Evolutionary conservation across 805 yeast genomes (phyloP).

Genomic region (Nakazawaea populi): DNA sequence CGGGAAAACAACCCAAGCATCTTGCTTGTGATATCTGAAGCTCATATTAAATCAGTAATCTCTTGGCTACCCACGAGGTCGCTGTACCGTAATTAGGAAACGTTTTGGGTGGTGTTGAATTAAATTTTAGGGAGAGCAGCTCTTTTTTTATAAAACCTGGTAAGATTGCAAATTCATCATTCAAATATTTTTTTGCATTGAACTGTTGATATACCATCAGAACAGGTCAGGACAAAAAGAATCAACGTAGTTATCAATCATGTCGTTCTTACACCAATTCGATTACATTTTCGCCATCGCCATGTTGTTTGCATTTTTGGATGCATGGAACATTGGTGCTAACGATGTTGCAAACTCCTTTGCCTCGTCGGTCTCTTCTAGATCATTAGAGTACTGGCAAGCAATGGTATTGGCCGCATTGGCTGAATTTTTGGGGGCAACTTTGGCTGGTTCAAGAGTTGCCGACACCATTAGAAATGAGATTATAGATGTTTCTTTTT

Average conservation of each 20-base stretch:
- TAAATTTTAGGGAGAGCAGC: no score
- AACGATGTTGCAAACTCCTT: slow-evolving; percentile 80
- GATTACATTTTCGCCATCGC: slow-evolving; percentile 68
- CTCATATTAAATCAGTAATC: no score
- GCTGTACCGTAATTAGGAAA: not conserved
- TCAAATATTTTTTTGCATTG: no score
- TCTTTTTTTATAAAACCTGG: not conserved
- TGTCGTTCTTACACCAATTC: slow-evolving; percentile 43
- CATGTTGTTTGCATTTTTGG: slow-evolving; percentile 66
- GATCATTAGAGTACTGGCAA: slow-evolving; percentile 66
- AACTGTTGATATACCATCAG: no score
- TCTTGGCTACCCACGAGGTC: slow-evolving; percentile 3
- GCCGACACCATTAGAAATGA: slow-evolving; percentile 66
- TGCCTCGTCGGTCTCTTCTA: slow-evolving; percentile 67
- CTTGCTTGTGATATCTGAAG: no score
- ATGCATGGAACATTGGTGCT: slow-evolving; percentile 78
- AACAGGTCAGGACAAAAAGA: no score
- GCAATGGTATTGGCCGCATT: slow-evolving; percentile 68
- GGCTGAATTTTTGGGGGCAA: slow-evolving; percentile 73
- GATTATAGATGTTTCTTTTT: slow-evolving; percentile 48
- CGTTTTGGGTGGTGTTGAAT: no score
- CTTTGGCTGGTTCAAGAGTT: slow-evolving; percentile 67
- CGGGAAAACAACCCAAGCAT: no score
- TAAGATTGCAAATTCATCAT: no score
- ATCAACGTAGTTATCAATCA: not conserved